Base-by-base conservation (phyloP, 768 basidiomycete genomes). In the Clathrus columnatus region DNA sequence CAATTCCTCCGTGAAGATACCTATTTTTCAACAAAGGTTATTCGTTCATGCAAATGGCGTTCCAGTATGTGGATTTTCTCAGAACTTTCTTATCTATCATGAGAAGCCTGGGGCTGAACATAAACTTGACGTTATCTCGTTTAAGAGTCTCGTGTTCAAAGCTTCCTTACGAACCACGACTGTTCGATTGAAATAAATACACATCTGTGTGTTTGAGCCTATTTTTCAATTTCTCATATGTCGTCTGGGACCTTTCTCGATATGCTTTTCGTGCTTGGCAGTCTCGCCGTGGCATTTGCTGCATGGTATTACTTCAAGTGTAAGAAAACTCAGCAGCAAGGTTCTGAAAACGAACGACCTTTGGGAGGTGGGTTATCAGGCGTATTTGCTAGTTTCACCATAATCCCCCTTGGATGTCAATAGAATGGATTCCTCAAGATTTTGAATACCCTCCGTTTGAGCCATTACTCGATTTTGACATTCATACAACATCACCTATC, bases 401-500 rank as follows among this genome's bases (percentile, higher is more conserved):
- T 6, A 46, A 6, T 20, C 18, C 30, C 30, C 26, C 16, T 10
- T 47, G 14, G 46, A 14, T 47, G 18, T 16, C 46, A 28, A 11
- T 47, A 55, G 54, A 55, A 55, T 55, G 54, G 54, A 27, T 20
- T 4, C 46, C 54, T 2, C 45, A 28, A 23, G 54, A 48, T 5
- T 55, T 55, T 20, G 45, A 7, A 5, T 55, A 55, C 32, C 54
- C 54, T 7, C 29, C 30, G 18, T 55, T 55, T 27, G 27, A 1
- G 26, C 30, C 54, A 3, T 46, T 47, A 29, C 32, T 18, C n/a
- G 54, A 54, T n/a, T 55, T 55, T 36, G 58, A 60, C 24, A 18
- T 64, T 16, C 48, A 60, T 8, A 56, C 29, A 7, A 57, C 55
- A 14, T 48, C 51, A 43, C 61, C 63, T n/a, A 46, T 57, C 2